Evolutionary conservation across 1,284 basidiomycete species (phyloP), one percentile per base, ranked within the genome.

Genomic region (Chalciporus sp.): DNA sequence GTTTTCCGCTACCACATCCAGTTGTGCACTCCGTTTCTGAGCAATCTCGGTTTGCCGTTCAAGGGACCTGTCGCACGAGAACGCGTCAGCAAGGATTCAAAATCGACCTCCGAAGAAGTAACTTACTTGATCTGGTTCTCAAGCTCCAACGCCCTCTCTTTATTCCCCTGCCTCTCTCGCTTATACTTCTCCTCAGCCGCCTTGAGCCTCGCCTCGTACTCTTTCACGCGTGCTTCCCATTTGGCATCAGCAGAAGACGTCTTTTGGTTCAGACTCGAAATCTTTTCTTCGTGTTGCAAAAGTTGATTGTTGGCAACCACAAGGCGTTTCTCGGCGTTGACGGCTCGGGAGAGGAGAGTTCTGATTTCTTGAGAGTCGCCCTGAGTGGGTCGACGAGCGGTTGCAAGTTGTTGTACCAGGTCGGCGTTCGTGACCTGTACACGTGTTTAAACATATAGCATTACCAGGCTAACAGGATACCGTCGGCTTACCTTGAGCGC

Each of bases 151-250:
- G 85, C 74, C 33, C 88, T 75, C 74, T 99, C 96, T 76, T 98
- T 98, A 37, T 90, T 87, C 4, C 96, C 96, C 66, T 98, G 95
- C 58, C 92, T 80, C 76, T 98, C 96, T 42, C 94, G 80, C 81
- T 98, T 99, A 61, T 95, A 86, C 70, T 89, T 90, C 78, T 99
- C 96, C 65, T 96, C 94, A 0, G 94, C 92, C 0, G 86, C 84
- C 69, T 87, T 88, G 61, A 95, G 71, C 16, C 94, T 76, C 20
- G 83, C 69, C 73, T 99, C 95, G 63, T 95, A 94, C 74, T 98
- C 95, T 70, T 88, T 90, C 46, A 97, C 90, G 14, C 95, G 80
- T 0, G 86, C 93, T 66, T 95, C 95, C 94, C 94, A 98, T 73
- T 93, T 97, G 57, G 71, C 76, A 66, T 94, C 94, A 0, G 90